Base-by-base conservation (phyloP, 169 alveolate species). In the Besnoitia besnoiti region DNA sequence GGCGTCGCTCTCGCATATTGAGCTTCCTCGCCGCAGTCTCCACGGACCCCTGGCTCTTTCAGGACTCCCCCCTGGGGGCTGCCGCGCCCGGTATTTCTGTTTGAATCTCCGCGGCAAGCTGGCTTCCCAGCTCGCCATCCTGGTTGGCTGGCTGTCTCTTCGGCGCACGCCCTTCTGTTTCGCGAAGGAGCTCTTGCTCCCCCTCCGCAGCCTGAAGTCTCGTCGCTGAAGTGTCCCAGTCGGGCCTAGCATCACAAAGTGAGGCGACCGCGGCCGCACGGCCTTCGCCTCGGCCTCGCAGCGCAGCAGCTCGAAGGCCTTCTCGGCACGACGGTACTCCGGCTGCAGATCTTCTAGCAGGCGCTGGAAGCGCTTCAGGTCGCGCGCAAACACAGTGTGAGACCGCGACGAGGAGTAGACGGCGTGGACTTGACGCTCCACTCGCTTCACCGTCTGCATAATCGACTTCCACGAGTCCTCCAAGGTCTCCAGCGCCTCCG, bases 391-490 rank as follows among this genome's bases (percentile, higher is more conserved):
- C 44, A 73, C 82, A 0, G 82, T 73, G 82, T 73, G 46, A 19
- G 82, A 73, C 82, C 82, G 14, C 44, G 44, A 0, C 39, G 82
- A 73, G 12, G 82, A 73, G 44, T 73, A 73, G 44, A 77, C 87
- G 16, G 49, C 10, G 61, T 42, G 87, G 33, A 77, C 61, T 24
- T 77, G 87, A 51, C 40, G 35, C 87, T 77, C 87, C 30, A 77
- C 87, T 10, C 47, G 10, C n/a, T 37, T 24, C 61, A 77, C 59
- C 21, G 87, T 40, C 49, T 42, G 37, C 37, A 77, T 19, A 42
- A 77, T 42, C 87, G 87, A 77, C 33, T 30, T 3, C 87, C 87
- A 77, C n/a, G 87, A 16, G 59, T 19, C 40, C 50, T 77, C 87
- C 49, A 77, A 30, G 24, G 19, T 19, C 61, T 44, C 61, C 33